A percentile compares a stretch with the other conserved stretches of the same genome.
Conservation (phyloP, 805 yeast species). For the Saccharomycopsis javanensis region DNA sequence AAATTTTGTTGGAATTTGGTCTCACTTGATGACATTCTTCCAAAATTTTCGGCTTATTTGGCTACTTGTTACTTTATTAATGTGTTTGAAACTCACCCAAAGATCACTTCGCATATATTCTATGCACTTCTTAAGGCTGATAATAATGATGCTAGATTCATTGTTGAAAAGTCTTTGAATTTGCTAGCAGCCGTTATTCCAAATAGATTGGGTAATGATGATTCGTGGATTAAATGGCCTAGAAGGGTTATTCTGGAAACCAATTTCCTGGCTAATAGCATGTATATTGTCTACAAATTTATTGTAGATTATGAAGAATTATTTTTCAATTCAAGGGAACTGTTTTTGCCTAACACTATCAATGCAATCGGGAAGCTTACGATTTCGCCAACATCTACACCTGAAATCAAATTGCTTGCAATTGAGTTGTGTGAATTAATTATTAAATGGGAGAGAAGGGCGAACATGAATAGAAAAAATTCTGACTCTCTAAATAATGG, state of each 20-base stretch:
- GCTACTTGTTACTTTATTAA: constrained; percentile 79
- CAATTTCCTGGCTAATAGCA: constrained; percentile 47
- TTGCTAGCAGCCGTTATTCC: constrained; percentile 81
- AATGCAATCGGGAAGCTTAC: constrained; percentile 88
- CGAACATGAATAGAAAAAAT: constrained; percentile 27
- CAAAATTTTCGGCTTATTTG: constrained; percentile 89
- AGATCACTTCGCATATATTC: constrained; percentile 84
- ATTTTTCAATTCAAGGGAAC: constrained; percentile 82
- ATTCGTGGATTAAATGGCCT: constrained; percentile 88
- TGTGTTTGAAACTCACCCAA: constrained; percentile 79
- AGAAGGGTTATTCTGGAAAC: constrained; percentile 89
- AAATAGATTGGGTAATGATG: constrained; percentile 42
- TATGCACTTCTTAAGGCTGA: constrained; percentile 81
- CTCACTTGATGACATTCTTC: constrained; percentile 75
- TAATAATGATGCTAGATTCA: constrained; percentile 70
- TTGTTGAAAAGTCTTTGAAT: constrained; percentile 83
- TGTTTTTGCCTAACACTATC: constrained; percentile 79
- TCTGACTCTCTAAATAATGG: constrained; percentile 28
- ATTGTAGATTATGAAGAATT: constrained; percentile 78
- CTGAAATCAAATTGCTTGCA: constrained; percentile 77
- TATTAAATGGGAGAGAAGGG: constrained; percentile 70
- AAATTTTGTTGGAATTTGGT: constrained; percentile 92
- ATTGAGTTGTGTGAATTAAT: constrained; percentile 84
- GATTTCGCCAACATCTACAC: constrained; percentile 61
- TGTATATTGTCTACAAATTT: constrained; percentile 85